Evolutionary conservation across 306 rosid genomes (phyloP).

Genomic region (Inga oerstediana): DNA sequence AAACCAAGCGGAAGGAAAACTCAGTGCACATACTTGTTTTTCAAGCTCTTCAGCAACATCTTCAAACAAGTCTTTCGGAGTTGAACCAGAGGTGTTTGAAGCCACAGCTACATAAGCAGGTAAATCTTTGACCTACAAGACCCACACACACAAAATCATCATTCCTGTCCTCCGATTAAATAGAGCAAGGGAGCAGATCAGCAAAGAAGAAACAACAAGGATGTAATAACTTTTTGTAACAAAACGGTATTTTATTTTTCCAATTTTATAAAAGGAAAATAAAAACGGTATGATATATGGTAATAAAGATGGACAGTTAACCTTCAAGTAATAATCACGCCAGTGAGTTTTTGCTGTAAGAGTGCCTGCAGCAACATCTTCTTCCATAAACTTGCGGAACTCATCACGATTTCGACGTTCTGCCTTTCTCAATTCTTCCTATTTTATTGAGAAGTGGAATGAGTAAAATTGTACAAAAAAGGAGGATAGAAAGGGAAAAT

Average conservation of each 20-base stretch:
- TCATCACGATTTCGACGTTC: constrained; percentile 94
- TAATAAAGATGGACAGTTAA: constrained; percentile 31
- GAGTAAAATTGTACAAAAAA: constrained; percentile 33
- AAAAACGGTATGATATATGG: constrained; percentile 1
- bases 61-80: constrained; percentile 86
- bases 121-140: constrained; percentile 71
- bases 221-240: constrained; percentile 7
- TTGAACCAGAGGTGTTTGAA: constrained; percentile 86
- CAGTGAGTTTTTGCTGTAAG: constrained; percentile 81
- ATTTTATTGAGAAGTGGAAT: constrained; percentile 45
- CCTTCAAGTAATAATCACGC: constrained; percentile 87
- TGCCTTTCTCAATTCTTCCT: constrained; percentile 88
- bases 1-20: constrained; percentile 34
- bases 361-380: constrained; percentile 67
- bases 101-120: constrained; percentile 77
- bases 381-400: constrained; percentile 92
- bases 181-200: constrained; percentile 24
- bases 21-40: constrained; percentile 66
- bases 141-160: constrained; percentile 17
- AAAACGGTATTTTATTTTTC: constrained; percentile 11
- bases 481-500: not conserved
- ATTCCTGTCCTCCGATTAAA: not conserved
- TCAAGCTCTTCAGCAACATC: constrained; percentile 86
- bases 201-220: constrained; percentile 22
- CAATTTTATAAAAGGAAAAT: constrained; percentile 12